Conservation (phyloP, 1,284 basidiomycete species). For the Sporisorium scitamineum region DNA sequence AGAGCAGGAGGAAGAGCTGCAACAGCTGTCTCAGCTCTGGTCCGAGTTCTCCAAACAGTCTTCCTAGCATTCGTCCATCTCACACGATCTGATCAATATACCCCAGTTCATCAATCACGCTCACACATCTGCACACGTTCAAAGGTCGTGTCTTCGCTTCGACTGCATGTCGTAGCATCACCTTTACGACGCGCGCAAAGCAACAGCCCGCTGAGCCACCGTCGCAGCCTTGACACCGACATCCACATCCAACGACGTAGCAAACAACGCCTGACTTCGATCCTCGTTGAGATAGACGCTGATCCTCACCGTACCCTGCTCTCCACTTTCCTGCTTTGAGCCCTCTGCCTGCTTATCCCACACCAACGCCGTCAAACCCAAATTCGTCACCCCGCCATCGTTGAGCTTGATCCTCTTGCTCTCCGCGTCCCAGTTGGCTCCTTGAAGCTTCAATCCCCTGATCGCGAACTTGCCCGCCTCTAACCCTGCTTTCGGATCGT, state of each 20-base stretch:
- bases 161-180: background rate
- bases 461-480: slow-evolving; percentile 70
- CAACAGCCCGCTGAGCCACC: slow-evolving; percentile 64
- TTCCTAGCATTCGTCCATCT: background rate
- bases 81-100: slow-evolving; percentile 8
- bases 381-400: slow-evolving; percentile 53
- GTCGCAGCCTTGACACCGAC: slow-evolving; percentile 48
- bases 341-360: slow-evolving; percentile 35
- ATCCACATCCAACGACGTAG: slow-evolving; percentile 82
- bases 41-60: slow-evolving; percentile 13
- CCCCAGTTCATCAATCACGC: background rate
- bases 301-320: slow-evolving; percentile 72
- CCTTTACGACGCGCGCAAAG: slow-evolving; percentile 55
- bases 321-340: background rate
- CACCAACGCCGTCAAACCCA: slow-evolving; percentile 54
- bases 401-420: slow-evolving; percentile 37
- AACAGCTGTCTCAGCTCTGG: slow-evolving; percentile 29
- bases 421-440: slow-evolving; percentile 51
- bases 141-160: background rate
- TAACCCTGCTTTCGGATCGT: slow-evolving; percentile 32
- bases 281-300: slow-evolving; percentile 93
- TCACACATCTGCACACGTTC: background rate
- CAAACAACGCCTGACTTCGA: slow-evolving; percentile 88
- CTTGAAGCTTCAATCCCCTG: slow-evolving; percentile 61
- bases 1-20: slow-evolving; percentile 19